Percentiles rank a stretch among this genome's conserved stretches.
Conservation (phyloP, 192 early-diverging fungal genomes). For the Backusella parvicylindrica region DNA sequence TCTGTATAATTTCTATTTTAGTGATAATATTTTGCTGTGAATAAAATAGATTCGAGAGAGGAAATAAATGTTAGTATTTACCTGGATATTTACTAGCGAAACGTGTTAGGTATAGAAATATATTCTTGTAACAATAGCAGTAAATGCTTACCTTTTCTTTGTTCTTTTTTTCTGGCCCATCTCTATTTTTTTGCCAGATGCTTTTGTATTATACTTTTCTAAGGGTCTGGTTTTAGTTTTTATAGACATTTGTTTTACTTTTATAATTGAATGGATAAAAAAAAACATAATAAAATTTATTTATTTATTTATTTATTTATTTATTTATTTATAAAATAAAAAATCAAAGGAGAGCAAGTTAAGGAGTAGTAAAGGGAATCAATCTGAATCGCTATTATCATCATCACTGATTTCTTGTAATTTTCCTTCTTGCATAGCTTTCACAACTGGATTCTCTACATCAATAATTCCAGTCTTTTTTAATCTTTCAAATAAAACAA, state of each 20-base stretch:
- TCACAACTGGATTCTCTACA: constrained; percentile 66
- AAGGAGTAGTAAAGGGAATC: not conserved
- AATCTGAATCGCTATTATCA: constrained; percentile 9
- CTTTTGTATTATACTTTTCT: not conserved
- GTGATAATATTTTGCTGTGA: not conserved
- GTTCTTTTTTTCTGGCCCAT: not conserved
- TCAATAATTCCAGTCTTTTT: constrained; percentile 90
- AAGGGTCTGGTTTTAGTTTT: not conserved
- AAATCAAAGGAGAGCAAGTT: not conserved
- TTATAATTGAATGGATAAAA: not conserved
- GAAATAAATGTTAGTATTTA: not conserved
- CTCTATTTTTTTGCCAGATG: not conserved
- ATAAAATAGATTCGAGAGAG: not conserved
- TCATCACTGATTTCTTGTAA: constrained; percentile 23
- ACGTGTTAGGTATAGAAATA: not conserved
- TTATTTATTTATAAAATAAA: not conserved
- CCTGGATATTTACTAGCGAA: not conserved
- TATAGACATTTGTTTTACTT: not conserved
- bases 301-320: too few species aligned
- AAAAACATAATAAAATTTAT: not conserved
- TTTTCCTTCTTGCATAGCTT: constrained; percentile 43
- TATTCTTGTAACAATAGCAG: not conserved
- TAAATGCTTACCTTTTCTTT: not conserved
- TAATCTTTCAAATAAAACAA: constrained; percentile 92
- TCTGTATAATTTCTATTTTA: not conserved